Evolutionary conservation across 2,329 filamentous ascomycete genomes (phyloP).

Genomic region (Podosphaera aphanis): DNA sequence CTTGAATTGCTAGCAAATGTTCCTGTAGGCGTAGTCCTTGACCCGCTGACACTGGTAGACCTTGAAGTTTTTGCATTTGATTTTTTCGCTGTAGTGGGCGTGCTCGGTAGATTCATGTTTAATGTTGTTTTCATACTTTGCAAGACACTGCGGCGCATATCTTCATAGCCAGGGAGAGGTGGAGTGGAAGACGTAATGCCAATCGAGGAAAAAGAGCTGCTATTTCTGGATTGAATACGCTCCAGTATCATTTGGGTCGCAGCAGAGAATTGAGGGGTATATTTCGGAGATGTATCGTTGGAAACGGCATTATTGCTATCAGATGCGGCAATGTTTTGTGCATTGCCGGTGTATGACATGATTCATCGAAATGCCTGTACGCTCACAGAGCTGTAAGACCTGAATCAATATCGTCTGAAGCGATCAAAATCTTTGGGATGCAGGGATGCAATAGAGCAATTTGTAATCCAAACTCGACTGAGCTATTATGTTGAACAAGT

Average conservation of each 20-base stretch:
- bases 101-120: conserved; percentile 15
- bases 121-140: conserved; percentile 16
- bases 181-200: conserved; percentile 12
- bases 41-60: conserved; percentile 4
- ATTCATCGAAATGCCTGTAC: neutral
- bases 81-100: conserved; percentile 6
- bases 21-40: conserved; percentile 9
- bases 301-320: conserved; percentile 5
- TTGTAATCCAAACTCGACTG: no score
- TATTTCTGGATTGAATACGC: conserved; percentile 14
- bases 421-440: no score
- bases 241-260: conserved; percentile 18
- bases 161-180: conserved; percentile 13
- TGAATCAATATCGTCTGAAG: no score
- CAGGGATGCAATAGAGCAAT: no score
- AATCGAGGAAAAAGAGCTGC: conserved; percentile 10
- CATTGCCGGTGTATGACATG: neutral
- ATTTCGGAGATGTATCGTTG: conserved; percentile 13
- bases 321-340: conserved; percentile 4
- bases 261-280: conserved; percentile 17
- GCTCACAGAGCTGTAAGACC: no score
- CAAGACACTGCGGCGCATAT: conserved; percentile 16
- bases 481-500: no score
- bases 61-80: conserved; percentile 4
- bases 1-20: conserved; percentile 7